A percentile compares a stretch with the other conserved stretches of the same genome.
Conservation (phyloP, 2,329 filamentous ascomycete genomes). For the Ophiostoma montium region DNA sequence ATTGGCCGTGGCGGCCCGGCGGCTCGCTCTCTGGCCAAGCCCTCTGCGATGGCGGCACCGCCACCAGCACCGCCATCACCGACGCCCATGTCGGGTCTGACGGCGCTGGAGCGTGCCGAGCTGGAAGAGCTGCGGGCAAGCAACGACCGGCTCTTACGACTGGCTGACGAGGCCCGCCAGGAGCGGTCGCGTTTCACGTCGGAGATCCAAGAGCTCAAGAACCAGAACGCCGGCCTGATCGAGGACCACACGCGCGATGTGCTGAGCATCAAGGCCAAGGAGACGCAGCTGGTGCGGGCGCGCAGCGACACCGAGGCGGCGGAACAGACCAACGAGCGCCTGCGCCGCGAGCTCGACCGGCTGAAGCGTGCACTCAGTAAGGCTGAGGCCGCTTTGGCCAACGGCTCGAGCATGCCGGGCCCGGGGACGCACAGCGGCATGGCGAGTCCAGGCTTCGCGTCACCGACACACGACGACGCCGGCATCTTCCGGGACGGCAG, state of each 20-base stretch:
- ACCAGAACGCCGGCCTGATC: constrained; percentile 91
- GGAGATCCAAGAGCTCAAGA: constrained; percentile 86
- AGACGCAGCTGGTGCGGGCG: constrained; percentile 88
- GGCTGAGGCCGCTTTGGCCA: constrained; percentile 30
- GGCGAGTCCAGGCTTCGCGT: constrained; percentile 27
- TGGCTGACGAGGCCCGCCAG: constrained; percentile 66
- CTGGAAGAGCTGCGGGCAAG: constrained; percentile 75
- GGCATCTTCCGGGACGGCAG: constrained; percentile 44
- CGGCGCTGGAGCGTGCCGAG: constrained; percentile 76
- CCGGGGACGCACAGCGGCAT: constrained; percentile 13
- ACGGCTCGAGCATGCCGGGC: background rate
- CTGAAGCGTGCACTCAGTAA: constrained; percentile 73
- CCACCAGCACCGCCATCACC: constrained; percentile 39
- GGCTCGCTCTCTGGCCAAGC: constrained; percentile 71
- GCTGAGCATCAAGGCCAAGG: constrained; percentile 93
- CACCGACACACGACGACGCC: constrained; percentile 42
- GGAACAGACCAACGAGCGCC: constrained; percentile 70
- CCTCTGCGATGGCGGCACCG: constrained; percentile 40
- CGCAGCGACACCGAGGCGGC: constrained; percentile 80
- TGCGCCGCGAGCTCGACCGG: constrained; percentile 79
- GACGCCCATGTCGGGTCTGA: constrained; percentile 49
- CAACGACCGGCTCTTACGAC: constrained; percentile 61
- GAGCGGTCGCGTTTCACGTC: constrained; percentile 72
- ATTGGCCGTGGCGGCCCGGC: constrained; percentile 71
- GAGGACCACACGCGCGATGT: constrained; percentile 95